Evolutionary conservation across 2,329 filamentous ascomycete species (phyloP).

Genomic region (Hymenoscyphus occultus): DNA sequence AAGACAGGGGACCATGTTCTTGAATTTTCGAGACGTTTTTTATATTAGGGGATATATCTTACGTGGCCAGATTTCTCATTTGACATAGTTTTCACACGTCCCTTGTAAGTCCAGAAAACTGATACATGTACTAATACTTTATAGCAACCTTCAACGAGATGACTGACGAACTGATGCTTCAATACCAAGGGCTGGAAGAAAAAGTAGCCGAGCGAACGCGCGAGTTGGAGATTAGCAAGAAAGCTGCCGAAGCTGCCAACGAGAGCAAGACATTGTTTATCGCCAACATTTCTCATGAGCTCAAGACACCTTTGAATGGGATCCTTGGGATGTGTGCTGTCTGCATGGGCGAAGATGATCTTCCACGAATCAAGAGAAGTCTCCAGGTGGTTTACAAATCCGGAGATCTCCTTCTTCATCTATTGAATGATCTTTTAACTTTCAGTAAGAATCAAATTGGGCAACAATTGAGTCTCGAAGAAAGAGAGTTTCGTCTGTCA

Average conservation of each 20-base stretch:
- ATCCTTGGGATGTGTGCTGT: constrained; percentile 93
- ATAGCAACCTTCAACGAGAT: constrained; percentile 80
- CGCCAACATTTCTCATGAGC: constrained; percentile 83
- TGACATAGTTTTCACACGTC: background rate
- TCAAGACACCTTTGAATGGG: constrained; percentile 93
- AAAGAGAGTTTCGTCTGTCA: constrained; percentile 80
- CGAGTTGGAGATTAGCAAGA: constrained; percentile 85
- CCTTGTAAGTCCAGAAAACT: background rate
- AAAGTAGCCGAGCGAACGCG: constrained; percentile 79
- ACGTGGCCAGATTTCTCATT: background rate
- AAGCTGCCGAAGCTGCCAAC: constrained; percentile 89
- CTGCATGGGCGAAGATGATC: constrained; percentile 86
- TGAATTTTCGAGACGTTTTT: background rate
- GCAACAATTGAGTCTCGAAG: constrained; percentile 75
- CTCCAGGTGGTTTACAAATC: constrained; percentile 88
- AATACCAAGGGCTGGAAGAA: constrained; percentile 80
- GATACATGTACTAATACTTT: constrained; percentile 50
- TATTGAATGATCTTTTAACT: constrained; percentile 84
- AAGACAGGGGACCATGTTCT: background rate
- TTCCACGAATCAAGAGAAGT: constrained; percentile 74
- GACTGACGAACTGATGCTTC: constrained; percentile 84
- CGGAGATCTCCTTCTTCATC: constrained; percentile 76
- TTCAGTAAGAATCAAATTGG: constrained; percentile 96
- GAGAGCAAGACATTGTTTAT: constrained; percentile 98
- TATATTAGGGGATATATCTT: background rate